Evolutionary conservation across 179 eudicot genomes (phyloP), one percentile per base, ranked within the genome.

Genomic region (Drosera spatulata): DNA sequence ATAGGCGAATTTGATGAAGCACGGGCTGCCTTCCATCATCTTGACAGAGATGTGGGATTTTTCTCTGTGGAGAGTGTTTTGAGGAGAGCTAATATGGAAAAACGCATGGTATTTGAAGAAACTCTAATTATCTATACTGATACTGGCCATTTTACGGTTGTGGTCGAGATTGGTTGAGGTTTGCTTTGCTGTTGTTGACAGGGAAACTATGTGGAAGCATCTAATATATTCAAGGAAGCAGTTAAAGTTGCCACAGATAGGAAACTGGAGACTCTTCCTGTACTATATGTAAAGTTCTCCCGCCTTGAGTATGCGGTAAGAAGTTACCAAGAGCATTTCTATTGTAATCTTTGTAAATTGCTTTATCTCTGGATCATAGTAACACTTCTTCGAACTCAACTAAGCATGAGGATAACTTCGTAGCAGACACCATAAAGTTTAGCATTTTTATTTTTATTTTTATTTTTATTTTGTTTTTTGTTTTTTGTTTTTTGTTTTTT

Each of bases 1-100:
- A 77, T 74, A 45, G 90, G 91, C 59, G 96, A 87, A 56, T 50
- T 63, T 61, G 58, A 58, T 56, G 91, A 80, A 64, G 83, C 93
- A 54, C 81, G 65, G 58, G 76, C 75, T 66, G 82, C 88, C 15
- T 77, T 75, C 72, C 60, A 66, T 43, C 76, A 61, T 47, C 55
- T 75, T 68, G 76, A 75, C 65, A 53, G 66, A 65, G 78, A 77
- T 45, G 69, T 62, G 41, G 81, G 71, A 68, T 72, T 74, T 41
- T 66, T 40, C 64, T 81, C 83, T 61, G 53, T 83, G 50, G 82
- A 80, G n/a, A 65, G 62, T 66, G 73, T 76, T 66, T 67, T 69
- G 51, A 75, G 77, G 68, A 78, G 72, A 73, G 96, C 97, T 63
- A 91, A 91, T 70, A 70, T 84, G 83, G 88, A 85, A 61, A 85